These are phyloP conservation scores for Blastocystis sp. DNA, from an alignment of 352 stramenopile species.

Conservation along the genomic window DNA sequence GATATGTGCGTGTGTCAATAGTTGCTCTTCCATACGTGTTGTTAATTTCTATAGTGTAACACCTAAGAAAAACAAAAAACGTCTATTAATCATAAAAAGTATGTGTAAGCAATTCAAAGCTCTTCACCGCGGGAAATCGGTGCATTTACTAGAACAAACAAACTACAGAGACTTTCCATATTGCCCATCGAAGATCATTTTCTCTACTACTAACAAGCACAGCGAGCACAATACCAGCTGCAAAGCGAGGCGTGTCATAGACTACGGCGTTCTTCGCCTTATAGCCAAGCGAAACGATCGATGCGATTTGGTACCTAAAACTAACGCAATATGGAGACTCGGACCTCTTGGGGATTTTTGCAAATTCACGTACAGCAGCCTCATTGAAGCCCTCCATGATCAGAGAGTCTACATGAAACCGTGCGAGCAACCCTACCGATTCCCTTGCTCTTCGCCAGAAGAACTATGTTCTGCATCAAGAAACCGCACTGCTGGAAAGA, in stretches of 20 bases:
- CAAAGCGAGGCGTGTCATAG: neutral
- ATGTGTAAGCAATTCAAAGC: neutral
- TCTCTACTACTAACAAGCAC: neutral
- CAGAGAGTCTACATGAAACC: neutral
- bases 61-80: neutral
- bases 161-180: constrained; percentile 22
- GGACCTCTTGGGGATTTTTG: constrained; percentile 13
- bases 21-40: neutral
- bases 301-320: constrained; percentile 26
- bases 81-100: neutral
- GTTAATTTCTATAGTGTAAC: neutral
- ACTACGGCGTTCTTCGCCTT: neutral
- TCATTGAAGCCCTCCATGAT: constrained; percentile 58
- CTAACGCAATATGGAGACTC: neutral
- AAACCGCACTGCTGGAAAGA: constrained; percentile 43
- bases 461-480: constrained; percentile 27
- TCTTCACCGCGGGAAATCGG: neutral
- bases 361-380: neutral
- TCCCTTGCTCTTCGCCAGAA: constrained; percentile 45
- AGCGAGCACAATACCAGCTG: neutral
- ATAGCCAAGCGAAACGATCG: constrained; percentile 46
- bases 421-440: neutral
- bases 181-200: constrained; percentile 15
- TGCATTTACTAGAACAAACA: neutral
- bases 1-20: neutral